Evolutionary conservation across 768 basidiomycete genomes (phyloP), one percentile per base, ranked within the genome.

Genomic region (Tylopilus rubrobrunneus): DNA sequence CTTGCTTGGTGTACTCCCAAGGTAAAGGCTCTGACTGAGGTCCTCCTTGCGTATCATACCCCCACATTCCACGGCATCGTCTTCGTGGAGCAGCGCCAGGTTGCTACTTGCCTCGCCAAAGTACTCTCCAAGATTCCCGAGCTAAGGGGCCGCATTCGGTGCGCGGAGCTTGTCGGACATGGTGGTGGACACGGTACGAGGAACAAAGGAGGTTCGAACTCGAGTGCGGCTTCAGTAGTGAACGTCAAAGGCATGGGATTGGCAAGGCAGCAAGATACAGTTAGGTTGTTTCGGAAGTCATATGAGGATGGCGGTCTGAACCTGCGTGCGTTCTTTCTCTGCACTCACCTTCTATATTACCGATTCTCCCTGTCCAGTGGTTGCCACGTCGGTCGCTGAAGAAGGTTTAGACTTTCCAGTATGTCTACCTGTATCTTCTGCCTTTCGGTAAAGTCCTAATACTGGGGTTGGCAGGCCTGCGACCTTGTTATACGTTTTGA

Each of bases 381-480:
- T 94, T 57, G 88, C 91, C 5, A 93, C 91, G 0, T 85, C 86
- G 6, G 91, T 95, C 14, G 93, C 91, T 0, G 93, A 96, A 69
- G 93, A 96, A 73, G 93, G 93, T 0, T 78, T 96, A 17, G 92
- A 96, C 67, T 92, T 96, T 72, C 87, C 87, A 23, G 86, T 87
- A 63, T 51, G 80, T 69, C 37, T 41, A 36, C 15, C 44, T 28
- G 12, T 40, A 50, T 33, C 17, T 29, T 31, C 46, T 43, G 17
- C 25, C 28, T 31, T 33, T 28, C 33, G 36, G 21, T 12, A 9
- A 43, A 45, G 27, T 7, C 15, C 44, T 55, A 27, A 60, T 56
- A 29, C 19, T 46, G 28, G 34, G 27, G n/a, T 50, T n/a, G 25
- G n/a, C 37, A 90, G 87, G 86, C 86, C 11, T 94, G 92, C 67